Conservation (phyloP, 495 filamentous ascomycete genomes). For the Talaromyces trachyspermus region DNA sequence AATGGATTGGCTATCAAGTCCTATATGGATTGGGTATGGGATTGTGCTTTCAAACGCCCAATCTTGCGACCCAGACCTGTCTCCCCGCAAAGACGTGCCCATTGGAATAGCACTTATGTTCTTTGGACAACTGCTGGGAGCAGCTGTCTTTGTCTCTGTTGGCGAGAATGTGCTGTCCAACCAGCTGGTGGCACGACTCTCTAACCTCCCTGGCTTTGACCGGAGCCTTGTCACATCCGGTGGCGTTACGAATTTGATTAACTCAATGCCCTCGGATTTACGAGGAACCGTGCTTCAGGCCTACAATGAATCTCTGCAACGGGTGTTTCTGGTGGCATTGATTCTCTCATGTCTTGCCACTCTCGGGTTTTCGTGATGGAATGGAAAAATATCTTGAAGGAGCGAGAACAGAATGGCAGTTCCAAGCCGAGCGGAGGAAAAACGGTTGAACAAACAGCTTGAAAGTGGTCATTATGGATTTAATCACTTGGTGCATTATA, state of each 20-base stretch:
- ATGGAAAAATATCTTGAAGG: constrained; percentile 45
- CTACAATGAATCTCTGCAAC: constrained; percentile 52
- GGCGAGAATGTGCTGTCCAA: constrained; percentile 52
- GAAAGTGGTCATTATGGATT: too few species aligned
- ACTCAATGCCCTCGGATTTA: constrained; percentile 35
- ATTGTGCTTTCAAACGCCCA: constrained; percentile 60
- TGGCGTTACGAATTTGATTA: constrained; percentile 46
- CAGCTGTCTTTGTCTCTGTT: constrained; percentile 54
- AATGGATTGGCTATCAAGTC: constrained; percentile 28
- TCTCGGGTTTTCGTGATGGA: constrained; percentile 47
- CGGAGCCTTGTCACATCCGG: constrained; percentile 35
- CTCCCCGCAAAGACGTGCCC: constrained; percentile 48
- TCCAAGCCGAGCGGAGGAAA: neutral
- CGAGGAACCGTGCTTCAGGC: constrained; percentile 33
- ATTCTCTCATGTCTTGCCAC: constrained; percentile 47
- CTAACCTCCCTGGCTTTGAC: constrained; percentile 36
- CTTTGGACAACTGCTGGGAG: constrained; percentile 59
- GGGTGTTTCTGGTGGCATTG: constrained; percentile 45
- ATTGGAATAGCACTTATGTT: constrained; percentile 58
- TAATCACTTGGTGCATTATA: too few species aligned
- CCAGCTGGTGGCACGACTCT: constrained; percentile 36
- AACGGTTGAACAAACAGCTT: neutral
- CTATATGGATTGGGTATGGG: constrained; percentile 59
- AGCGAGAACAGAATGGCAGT: neutral
- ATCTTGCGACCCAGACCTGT: constrained; percentile 56